Percentiles rank a stretch among this genome's conserved stretches.
Conservation (phyloP, 129 eudicot species). For the Centrapalus pauciflorus region DNA sequence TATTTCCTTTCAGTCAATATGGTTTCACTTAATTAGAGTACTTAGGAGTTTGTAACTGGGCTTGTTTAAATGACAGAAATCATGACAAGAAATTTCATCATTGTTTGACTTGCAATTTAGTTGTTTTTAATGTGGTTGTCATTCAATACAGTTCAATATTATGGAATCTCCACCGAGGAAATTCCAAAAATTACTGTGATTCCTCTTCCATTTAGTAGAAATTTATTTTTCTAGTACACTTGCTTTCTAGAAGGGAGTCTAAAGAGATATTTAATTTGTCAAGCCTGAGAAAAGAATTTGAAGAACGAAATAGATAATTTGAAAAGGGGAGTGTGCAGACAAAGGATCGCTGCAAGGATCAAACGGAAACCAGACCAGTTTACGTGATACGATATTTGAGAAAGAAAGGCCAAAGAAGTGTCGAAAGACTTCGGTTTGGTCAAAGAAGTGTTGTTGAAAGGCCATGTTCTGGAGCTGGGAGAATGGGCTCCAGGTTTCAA, state of each 20-base stretch:
- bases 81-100: neutral
- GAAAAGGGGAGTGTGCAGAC: conserved; percentile 50
- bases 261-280: conserved; percentile 25
- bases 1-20: neutral
- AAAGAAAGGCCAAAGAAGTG: conserved; percentile 56
- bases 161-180: neutral
- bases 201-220: neutral
- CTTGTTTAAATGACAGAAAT: neutral
- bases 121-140: neutral
- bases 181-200: neutral
- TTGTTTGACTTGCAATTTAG: neutral
- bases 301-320: conserved; percentile 65
- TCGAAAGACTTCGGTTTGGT: conserved; percentile 72
- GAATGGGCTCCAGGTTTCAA: conserved; percentile 52
- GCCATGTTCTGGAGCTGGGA: conserved; percentile 80
- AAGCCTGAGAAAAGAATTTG: conserved; percentile 72
- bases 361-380: conserved; percentile 30
- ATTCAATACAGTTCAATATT: neutral
- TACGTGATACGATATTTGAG: conserved; percentile 36
- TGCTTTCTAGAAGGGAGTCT: neutral
- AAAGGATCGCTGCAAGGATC: too few relatives aligned
- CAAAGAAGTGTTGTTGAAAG: conserved; percentile 58
- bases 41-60: neutral
- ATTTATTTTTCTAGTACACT: neutral
- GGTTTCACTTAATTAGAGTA: neutral